These are phyloP conservation scores for Coccinonectria pachysandricola DNA, from an alignment of 2,329 filamentous ascomycete genomes.

Conservation along the genomic window DNA sequence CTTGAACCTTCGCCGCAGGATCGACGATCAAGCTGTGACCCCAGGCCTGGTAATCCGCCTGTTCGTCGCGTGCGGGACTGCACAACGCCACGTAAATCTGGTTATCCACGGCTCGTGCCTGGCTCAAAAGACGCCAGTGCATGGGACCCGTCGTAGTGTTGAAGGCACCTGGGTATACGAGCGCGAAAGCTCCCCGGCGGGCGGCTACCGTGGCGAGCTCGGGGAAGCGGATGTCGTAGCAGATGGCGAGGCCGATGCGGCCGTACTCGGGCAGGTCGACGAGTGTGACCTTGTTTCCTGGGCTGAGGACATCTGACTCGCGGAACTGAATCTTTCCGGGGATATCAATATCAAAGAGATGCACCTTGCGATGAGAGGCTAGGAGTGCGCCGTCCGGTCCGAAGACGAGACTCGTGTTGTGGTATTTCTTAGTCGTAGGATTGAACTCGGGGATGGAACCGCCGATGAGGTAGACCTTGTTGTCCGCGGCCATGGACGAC, in stretches of 20 bases:
- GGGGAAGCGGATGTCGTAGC: conserved; percentile 95
- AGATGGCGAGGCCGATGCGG: conserved; percentile 79
- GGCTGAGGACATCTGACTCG: conserved; percentile 79
- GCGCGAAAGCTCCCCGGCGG: conserved; percentile 72
- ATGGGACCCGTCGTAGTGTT: conserved; percentile 86
- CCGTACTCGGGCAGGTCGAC: conserved; percentile 85
- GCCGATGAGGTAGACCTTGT: conserved; percentile 72
- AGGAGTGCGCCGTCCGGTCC: conserved; percentile 66
- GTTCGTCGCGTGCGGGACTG: conserved; percentile 74
- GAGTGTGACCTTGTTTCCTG: conserved; percentile 76
- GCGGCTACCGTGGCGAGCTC: conserved; percentile 86
- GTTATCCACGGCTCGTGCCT: conserved; percentile 82
- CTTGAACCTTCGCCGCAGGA: conserved; percentile 74
- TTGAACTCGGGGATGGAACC: conserved; percentile 86
- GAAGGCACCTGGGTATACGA: conserved; percentile 94
- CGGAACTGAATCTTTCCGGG: conserved; percentile 87
- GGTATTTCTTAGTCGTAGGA: conserved; percentile 50
- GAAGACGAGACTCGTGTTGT: conserved; percentile 87
- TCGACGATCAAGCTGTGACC: conserved; percentile 85
- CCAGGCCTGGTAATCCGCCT: conserved; percentile 75
- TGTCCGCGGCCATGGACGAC: conserved; percentile 66
- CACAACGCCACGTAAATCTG: conserved; percentile 90
- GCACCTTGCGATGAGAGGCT: conserved; percentile 85
- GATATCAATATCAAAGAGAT: conserved; percentile 96
- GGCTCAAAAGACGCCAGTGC: conserved; percentile 79